A percentile compares a stretch with the other conserved stretches of the same genome.
Conservation (phyloP, 768 basidiomycete species). For the Collybia nuda region DNA sequence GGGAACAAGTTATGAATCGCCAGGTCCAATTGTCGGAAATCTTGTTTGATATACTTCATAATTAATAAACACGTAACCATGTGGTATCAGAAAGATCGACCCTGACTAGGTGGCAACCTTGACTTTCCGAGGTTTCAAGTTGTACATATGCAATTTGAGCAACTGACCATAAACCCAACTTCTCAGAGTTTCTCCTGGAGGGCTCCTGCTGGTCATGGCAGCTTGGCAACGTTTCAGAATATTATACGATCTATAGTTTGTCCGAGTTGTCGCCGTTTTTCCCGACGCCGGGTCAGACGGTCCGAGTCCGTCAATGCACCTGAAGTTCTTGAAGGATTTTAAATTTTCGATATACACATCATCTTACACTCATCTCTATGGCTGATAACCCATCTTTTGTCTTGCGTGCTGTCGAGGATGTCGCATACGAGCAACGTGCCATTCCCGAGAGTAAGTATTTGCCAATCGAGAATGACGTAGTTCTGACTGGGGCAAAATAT, state of each 20-base stretch:
- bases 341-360: not conserved
- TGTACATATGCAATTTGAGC: too few species aligned
- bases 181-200: too few species aligned
- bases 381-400: slow-evolving; percentile 81
- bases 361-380: slow-evolving; percentile 39
- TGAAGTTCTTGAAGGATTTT: slow-evolving; percentile 4
- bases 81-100: too few species aligned
- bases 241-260: not conserved
- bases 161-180: too few species aligned
- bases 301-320: slow-evolving; percentile 11
- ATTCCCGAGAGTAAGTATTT: slow-evolving; percentile 62
- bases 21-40: too few species aligned
- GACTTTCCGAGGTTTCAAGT: too few species aligned
- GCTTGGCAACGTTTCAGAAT: not conserved
- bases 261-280: slow-evolving; percentile 9
- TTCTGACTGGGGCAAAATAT: not conserved
- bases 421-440: slow-evolving; percentile 71
- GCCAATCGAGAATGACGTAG: not conserved
- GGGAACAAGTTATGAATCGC: too few species aligned
- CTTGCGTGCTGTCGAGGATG: slow-evolving; percentile 64
- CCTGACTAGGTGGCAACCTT: too few species aligned
- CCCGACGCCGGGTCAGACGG: slow-evolving; percentile 12
- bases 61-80: too few species aligned
- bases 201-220: too few species aligned
- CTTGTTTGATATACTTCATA: too few species aligned